A percentile compares a stretch with the other conserved stretches of the same genome.
These are phyloP conservation scores for Pythium dissotocum DNA, from an alignment of 352 stramenopile species.

Conservation along the genomic window DNA sequence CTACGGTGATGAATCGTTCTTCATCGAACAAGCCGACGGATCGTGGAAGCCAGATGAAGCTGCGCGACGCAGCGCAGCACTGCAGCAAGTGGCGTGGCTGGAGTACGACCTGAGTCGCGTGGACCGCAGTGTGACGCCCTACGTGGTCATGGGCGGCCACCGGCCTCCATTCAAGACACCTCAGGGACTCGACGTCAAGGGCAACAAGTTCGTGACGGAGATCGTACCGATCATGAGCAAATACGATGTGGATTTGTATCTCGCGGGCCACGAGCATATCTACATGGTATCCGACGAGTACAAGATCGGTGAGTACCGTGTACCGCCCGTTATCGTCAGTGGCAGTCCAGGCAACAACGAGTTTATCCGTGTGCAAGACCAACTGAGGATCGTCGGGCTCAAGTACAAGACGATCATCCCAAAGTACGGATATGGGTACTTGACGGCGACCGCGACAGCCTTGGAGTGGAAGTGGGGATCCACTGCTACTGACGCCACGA, in stretches of 20 bases:
- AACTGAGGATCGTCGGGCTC: conserved; percentile 66
- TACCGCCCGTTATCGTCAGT: conserved; percentile 75
- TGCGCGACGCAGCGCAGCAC: conserved; percentile 33
- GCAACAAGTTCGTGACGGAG: conserved; percentile 64
- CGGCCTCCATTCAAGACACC: conserved; percentile 75
- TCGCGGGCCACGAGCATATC: conserved; percentile 72
- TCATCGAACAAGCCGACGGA: conserved; percentile 44
- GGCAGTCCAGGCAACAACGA: conserved; percentile 79
- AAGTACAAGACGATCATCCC: conserved; percentile 60
- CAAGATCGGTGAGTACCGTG: conserved; percentile 43
- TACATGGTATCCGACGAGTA: conserved; percentile 67
- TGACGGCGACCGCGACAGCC: conserved; percentile 54
- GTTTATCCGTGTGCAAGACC: conserved; percentile 49
- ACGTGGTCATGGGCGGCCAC: conserved; percentile 73
- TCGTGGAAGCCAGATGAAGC: conserved; percentile 52
- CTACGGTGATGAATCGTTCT: conserved; percentile 68
- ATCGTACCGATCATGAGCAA: conserved; percentile 73
- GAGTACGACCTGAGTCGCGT: conserved; percentile 72
- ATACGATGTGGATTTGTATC: conserved; percentile 73
- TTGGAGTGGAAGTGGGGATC: conserved; percentile 68
- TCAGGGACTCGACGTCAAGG: conserved; percentile 29
- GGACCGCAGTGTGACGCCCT: conserved; percentile 58
- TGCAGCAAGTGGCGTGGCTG: conserved; percentile 55
- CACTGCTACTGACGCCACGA: conserved; percentile 42
- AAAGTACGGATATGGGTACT: conserved; percentile 76